A percentile compares a stretch with the other conserved stretches of the same genome.
Evolutionary conservation across 2,329 filamentous ascomycete genomes (phyloP).

Genomic region (Alternaria dauci): DNA sequence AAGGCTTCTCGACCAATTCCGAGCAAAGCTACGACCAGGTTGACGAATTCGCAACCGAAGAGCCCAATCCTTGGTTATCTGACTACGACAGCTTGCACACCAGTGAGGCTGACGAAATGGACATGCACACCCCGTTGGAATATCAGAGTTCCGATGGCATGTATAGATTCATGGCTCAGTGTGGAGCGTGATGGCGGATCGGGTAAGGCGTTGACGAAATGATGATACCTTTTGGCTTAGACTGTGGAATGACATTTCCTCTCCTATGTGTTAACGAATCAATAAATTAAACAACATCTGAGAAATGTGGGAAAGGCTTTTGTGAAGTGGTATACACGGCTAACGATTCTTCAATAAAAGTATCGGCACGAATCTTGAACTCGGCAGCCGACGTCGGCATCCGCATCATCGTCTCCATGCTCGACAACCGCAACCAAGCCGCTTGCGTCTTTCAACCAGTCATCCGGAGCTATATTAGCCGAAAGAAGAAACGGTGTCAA

Average conservation of each 20-base stretch:
- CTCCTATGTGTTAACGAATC: slow-evolving; percentile 30
- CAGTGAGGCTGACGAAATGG: slow-evolving; percentile 58
- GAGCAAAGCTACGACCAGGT: slow-evolving; percentile 50
- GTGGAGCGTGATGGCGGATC: slow-evolving; percentile 56
- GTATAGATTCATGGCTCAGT: slow-evolving; percentile 70
- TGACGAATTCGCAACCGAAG: slow-evolving; percentile 51
- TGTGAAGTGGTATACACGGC: neutral
- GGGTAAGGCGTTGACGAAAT: slow-evolving; percentile 12
- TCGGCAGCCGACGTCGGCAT: too few relatives aligned
- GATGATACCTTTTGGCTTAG: slow-evolving; percentile 41
- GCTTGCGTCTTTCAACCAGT: neutral
- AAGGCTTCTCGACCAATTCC: slow-evolving; percentile 52
- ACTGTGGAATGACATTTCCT: slow-evolving; percentile 32
- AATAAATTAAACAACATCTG: neutral
- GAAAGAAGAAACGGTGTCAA: neutral
- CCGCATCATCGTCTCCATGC: too few relatives aligned
- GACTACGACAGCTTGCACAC: slow-evolving; percentile 66
- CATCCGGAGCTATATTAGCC: neutral
- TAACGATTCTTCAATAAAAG: too few relatives aligned
- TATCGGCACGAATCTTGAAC: too few relatives aligned
- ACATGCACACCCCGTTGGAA: slow-evolving; percentile 57
- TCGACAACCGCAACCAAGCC: neutral
- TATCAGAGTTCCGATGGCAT: slow-evolving; percentile 72
- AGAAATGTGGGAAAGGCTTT: neutral
- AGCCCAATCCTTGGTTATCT: slow-evolving; percentile 63